Base-by-base conservation (phyloP, 805 yeast genomes). In the Kluyveromyces nonfermentans region DNA sequence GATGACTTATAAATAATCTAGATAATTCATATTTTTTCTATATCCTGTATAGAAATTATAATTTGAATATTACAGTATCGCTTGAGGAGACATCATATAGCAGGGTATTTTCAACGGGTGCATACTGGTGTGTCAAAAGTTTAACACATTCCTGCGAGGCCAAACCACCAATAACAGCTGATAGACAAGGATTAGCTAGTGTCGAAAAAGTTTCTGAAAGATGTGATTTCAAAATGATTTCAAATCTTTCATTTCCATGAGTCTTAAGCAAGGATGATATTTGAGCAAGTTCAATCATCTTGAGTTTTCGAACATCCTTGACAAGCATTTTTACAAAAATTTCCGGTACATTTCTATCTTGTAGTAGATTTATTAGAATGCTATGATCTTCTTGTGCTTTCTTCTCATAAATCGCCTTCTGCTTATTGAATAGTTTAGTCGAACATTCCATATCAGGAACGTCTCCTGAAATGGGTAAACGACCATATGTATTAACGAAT, bases 361-460 rank as follows among this genome's bases (percentile, higher is more conserved):
- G 35, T 21, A 42, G 22, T 19, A 18, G 41, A 25, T 9, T 19
- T 20, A 42, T 12, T 31, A 80, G 71, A 8, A 40, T 25, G 18
- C 56, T 51, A 37, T 65, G 58, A 58, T 88, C 95, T 1, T 46
- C 38, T 8, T 52, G 45, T 1, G 84, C 80, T 53, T 81, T 82
- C 1, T 57, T 63, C 15, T 71, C 59, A 56, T 85, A 90, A 3
- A 86, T 52, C 0, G 55, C 55, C 57, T 80, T 83, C 32, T 90
- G 62, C 7, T 54, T 59, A 2, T 82, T 68, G 58, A 84, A 90
- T 44, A 68, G 68, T 7, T 63, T 60, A 0, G 96, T 81, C 48
- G 79, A 77, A 0, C 95, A 76, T 17, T 85, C 82, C 96, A 90
- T 90, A 59, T 89, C 97, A 0, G 96, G 95, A 5, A 89, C 57